Base-by-base conservation (phyloP, 768 basidiomycete genomes). In the Lactarius sp. region DNA sequence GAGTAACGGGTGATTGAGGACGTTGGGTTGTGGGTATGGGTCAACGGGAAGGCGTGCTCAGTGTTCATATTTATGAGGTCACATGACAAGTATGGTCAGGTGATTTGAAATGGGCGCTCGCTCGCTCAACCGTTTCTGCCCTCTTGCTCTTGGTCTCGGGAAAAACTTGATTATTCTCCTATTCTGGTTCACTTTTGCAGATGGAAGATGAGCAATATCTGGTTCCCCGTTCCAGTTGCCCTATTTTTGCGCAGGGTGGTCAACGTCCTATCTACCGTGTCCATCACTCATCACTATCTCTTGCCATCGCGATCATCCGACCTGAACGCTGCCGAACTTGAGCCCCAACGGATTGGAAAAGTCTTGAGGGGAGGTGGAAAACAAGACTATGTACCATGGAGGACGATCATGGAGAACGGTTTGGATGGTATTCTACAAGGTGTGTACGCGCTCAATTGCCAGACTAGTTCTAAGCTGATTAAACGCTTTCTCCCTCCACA, bases 231-330 rank as follows among this genome's bases (percentile, higher is more conserved):
- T 50, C 83, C 83, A 61, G 81, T 90, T 70, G 78, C 80, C 61
- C 73, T 81, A 46, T 73, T 90, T 41, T 76, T 90, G 59, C 86
- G 81, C 66, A 78, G 88, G 62, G 75, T 91, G 39, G 81, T 85
- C 63, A 87, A 88, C 67, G 83, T 81, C 44, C 79, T 91, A 49
- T 87, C 87, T 0, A 78, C 85, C 0, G 73, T 89, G n/a, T 87
- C 88, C 0, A 81, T 90, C 33, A 84, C 88, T 4, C 83, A 82
- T 69, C 84, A 88, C 33, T 88, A 85, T 71, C 70, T 85, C 46
- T 68, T 76, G 36, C 76, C 75, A 31, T 73, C 70, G 58, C 69
- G 34, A 2, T 52, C 64, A 16, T 31, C 53, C 20, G 57, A 59
- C 63, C 41, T 64, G 65, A 52, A 64, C 62, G 34, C 39, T 18